Conservation (phyloP, 768 basidiomycete species). For the Filobasidium floriforme region DNA sequence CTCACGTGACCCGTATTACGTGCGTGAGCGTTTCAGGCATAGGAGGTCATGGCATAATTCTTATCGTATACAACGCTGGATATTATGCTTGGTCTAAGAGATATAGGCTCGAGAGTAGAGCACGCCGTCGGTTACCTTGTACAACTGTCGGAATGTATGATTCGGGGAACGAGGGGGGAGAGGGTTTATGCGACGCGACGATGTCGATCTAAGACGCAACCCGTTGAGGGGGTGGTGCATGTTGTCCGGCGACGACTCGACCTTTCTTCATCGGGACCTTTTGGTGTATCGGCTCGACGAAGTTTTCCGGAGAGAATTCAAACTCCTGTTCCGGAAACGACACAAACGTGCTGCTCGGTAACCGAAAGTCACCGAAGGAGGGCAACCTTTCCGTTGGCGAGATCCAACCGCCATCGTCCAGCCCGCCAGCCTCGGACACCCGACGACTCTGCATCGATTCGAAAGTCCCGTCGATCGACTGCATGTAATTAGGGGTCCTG, state of each 20-base stretch:
- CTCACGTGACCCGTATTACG: too few species aligned
- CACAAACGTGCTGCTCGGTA: background rate
- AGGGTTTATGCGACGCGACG: too few species aligned
- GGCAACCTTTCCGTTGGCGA: background rate
- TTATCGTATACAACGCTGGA: too few species aligned
- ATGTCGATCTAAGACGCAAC: background rate
- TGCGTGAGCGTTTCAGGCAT: too few species aligned
- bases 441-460: background rate
- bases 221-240: slow-evolving; percentile 2
- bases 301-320: background rate
- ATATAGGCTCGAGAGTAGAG: too few species aligned
- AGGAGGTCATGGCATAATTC: too few species aligned
- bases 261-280: background rate
- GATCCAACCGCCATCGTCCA: background rate
- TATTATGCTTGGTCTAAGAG: too few species aligned
- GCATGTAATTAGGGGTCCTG: background rate
- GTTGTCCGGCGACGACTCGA: slow-evolving; percentile 1
- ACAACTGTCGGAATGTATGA: too few species aligned
- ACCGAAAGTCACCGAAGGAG: slow-evolving; percentile 1
- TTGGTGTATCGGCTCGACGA: background rate
- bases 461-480: background rate
- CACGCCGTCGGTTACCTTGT: too few species aligned
- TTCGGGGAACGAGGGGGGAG: too few species aligned
- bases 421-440: background rate
- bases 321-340: background rate